Evolutionary conservation across 2,329 filamentous ascomycete genomes (phyloP), one percentile per base, ranked within the genome.

Genomic region (Biscogniauxia sp.): DNA sequence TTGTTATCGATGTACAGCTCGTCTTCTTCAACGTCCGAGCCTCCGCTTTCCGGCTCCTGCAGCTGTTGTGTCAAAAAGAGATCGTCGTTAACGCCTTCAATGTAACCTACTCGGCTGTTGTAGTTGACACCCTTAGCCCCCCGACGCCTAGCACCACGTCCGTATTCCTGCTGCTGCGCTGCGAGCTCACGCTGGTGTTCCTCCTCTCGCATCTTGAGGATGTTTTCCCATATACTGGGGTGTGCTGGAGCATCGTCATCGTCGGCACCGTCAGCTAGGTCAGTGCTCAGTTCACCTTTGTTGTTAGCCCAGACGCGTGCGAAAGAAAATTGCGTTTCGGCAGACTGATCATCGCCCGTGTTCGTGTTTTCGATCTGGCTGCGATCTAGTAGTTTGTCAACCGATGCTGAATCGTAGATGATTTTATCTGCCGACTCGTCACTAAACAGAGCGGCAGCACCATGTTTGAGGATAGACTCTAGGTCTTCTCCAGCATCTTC

Each of bases 281-380:
- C 82, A 19, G 90, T 88, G 54, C 88, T 83, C 5, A 96, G 80
- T 0, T 81, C 79, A 7, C 84, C 86, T 66, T 87, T 85, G 41
- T 96, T 90, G 69, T 96, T 96, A 3, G 89, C 90, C 95, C 95
- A 99, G 1, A 99, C 89, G 52, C 92, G 86, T 49, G 94, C 94
- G 75, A 95, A 92, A 4, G 90, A 92, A 74, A 97, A 99, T 59
- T 93, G 90, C 0, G 87, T 89, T 72, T 96, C 91, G 0, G 88
- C 86, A 0, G 85, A 84, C 20, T 79, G 76, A 54, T 92, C 87
- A 2, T 87, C 82, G 9, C 85, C 84, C 1, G 82, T 79, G 58
- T 83, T 82, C 0, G 88, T 91, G 65, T 91, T 86, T 71, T 96
- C 92, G 26, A 91, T 85, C 64, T 91, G 86, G 51, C 89, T 92